Evolutionary conservation across 768 basidiomycete genomes (phyloP).

Genomic region (Lentinula raphanica): DNA sequence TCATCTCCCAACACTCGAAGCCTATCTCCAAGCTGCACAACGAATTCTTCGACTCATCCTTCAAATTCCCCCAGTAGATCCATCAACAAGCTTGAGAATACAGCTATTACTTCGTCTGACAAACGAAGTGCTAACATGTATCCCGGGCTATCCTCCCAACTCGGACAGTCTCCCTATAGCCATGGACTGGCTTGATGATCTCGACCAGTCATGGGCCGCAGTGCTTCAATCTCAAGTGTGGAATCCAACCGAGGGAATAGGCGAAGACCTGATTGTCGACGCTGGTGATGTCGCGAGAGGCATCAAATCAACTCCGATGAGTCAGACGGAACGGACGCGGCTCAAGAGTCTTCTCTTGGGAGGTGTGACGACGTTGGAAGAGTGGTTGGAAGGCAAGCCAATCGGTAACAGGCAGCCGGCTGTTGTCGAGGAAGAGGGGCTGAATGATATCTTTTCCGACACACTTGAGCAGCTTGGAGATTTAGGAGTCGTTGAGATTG

Average conservation of each 20-base stretch:
- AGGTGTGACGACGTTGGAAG: constrained; percentile 58
- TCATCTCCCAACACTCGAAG: constrained; percentile 48
- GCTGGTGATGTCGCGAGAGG: constrained; percentile 24
- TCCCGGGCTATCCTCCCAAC: constrained; percentile 55
- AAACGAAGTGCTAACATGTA: constrained; percentile 54
- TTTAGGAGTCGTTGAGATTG: background rate
- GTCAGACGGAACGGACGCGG: constrained; percentile 69
- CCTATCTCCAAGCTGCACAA: constrained; percentile 56
- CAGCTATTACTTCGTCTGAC: constrained; percentile 69
- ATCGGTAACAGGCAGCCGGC: constrained; percentile 22
- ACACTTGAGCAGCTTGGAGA: constrained; percentile 58
- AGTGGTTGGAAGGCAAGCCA: constrained; percentile 48
- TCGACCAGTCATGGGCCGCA: constrained; percentile 70
- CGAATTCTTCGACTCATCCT: constrained; percentile 57
- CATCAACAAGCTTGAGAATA: constrained; percentile 62
- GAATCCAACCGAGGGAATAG: constrained; percentile 45
- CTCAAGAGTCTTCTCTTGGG: constrained; percentile 60
- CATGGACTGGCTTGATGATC: constrained; percentile 63
- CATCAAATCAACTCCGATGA: constrained; percentile 44
- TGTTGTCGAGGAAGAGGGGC: constrained; percentile 51
- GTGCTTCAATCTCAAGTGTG: constrained; percentile 62
- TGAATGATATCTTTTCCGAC: constrained; percentile 57
- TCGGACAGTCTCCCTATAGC: constrained; percentile 42
- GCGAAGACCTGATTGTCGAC: constrained; percentile 38
- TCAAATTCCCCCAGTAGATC: constrained; percentile 70